Base-by-base conservation (phyloP, 129 eudicot genomes). In the Solidago caesia region DNA sequence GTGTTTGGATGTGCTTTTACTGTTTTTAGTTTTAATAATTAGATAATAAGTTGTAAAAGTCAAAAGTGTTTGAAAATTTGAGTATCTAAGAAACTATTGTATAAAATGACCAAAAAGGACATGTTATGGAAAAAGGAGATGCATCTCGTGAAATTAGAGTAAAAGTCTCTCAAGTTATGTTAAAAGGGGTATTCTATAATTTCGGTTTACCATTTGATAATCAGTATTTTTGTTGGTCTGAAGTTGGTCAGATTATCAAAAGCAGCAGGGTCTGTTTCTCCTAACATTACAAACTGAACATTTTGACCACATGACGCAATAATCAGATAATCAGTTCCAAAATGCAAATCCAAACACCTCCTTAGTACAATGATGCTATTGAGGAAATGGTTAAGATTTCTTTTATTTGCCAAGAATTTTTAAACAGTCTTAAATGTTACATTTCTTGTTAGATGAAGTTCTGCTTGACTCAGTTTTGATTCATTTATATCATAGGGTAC, bases 401-500 rank as follows among this genome's bases (percentile, higher is more conserved):
- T 48, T 48, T 9, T 63, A 39, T 21, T 26, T 25, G 72, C 14
- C 4, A 67, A 16, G 45, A 68, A 26, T 68, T 49, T 53, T 55
- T 71, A 9, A 43, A 44, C 15, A 14, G 29, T n/a, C 3, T 33
- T 33, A 33, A 33, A 33, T n/a, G 7, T 43, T 60, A 21, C 8
- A 0, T 33, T 45, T 11, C 43, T 57, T 43, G 9, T 21, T 71
- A 6, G 12, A 52, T 57, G 21, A 57, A 72, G 26, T 52, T 72
- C 12, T 57, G 52, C 53, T 43, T 72, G 39, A 56, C 46, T 25
- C 25, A 52, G 51, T 44, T 45, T 75, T 53, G 61, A 47, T 56
- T 8, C 4, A 33, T 44, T 44, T 53, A 15, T 63, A 49, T 76
- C 14, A 64, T 77, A 94, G 98, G 98, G 98, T 16, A 94, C 97